Conservation (phyloP, 805 yeast genomes). For the Ascoidea tarda region DNA sequence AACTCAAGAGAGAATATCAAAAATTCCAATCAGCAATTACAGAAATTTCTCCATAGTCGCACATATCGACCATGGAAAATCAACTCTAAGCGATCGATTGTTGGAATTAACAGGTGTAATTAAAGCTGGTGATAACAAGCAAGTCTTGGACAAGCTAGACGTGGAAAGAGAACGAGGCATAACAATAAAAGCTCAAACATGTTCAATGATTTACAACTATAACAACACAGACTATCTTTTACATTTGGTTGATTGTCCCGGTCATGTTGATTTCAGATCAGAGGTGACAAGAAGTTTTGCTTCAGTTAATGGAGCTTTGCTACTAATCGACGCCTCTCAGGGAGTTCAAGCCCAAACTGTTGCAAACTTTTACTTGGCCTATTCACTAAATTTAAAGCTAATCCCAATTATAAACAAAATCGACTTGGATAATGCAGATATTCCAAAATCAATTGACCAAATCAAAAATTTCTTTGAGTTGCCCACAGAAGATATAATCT, state of each 20-base stretch:
- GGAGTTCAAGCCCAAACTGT: conserved; percentile 98
- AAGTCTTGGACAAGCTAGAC: conserved; percentile 81
- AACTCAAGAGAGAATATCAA: conserved; percentile 47
- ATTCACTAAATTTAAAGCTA: conserved; percentile 65
- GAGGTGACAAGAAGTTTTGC: conserved; percentile 93
- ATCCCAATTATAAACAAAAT: conserved; percentile 88
- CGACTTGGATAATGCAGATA: conserved; percentile 80
- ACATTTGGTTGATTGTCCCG: conserved; percentile 94
- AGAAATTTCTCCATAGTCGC: conserved; percentile 92
- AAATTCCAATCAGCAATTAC: conserved; percentile 71
- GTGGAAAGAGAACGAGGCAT: conserved; percentile 95
- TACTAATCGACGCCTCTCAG: conserved; percentile 87
- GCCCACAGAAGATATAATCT: conserved; percentile 55
- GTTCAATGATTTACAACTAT: conserved; percentile 74
- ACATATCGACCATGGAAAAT: conserved; percentile 84
- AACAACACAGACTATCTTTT: conserved; percentile 63
- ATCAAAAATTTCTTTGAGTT: conserved; percentile 77
- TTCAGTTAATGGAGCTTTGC: conserved; percentile 86
- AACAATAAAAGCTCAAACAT: conserved; percentile 94
- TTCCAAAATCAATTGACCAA: conserved; percentile 68
- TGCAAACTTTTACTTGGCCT: conserved; percentile 89
- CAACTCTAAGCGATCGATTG: conserved; percentile 80
- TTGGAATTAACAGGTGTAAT: conserved; percentile 85
- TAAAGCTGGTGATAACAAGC: conserved; percentile 59
- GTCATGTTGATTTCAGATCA: conserved; percentile 91